Base-by-base conservation (phyloP, 2,329 filamentous ascomycete genomes). In the Curvularia spicifera region DNA sequence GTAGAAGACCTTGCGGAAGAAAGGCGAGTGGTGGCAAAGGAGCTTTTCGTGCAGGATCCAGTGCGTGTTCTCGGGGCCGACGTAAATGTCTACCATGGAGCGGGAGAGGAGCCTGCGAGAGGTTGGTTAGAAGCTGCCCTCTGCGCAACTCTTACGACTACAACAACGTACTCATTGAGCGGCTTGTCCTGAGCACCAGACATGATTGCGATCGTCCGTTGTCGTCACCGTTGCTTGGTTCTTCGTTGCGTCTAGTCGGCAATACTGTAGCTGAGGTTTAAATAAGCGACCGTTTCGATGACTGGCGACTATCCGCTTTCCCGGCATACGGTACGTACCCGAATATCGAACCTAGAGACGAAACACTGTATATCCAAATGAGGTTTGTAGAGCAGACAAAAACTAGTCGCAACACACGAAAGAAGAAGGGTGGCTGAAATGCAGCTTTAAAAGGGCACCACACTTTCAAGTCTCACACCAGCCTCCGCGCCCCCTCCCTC, bases 31-130 rank as follows among this genome's bases (percentile, higher is more conserved):
- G 67, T 83, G 70, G 77, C 81, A 84, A 45, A 85, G 80, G 7
- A 85, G 82, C 64, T 83, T 83, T 68, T 85, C 82, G 77, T 85
- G 83, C 4, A 85, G 76, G 55, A 81, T 78, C 82, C 82, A 85
- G 71, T 83, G 81, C 1, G 82, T 84, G 74, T 82, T 83, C 35
- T 83, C 80, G 6, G 77, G 62, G 53, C 83, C 83, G 70, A 85
- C 81, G 70, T 84, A 85, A 72, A 85, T 80, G 73, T 85, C 81
- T 56, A 85, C 83, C 75, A 85, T 80, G 59, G 81, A 79, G 54
- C 77, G 79, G 57, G 82, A 82, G 61, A 85, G 80, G 65, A 85
- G 81, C 74, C 81, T 83, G 65, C 4, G 7, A 10, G 10, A 22
- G 18, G 10, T 29, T 18, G 13, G 22, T 26, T 28, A 49, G 33